Evolutionary conservation across 805 yeast genomes (phyloP), one percentile per base, ranked within the genome.

Genomic region (Suhomyces vadensis): DNA sequence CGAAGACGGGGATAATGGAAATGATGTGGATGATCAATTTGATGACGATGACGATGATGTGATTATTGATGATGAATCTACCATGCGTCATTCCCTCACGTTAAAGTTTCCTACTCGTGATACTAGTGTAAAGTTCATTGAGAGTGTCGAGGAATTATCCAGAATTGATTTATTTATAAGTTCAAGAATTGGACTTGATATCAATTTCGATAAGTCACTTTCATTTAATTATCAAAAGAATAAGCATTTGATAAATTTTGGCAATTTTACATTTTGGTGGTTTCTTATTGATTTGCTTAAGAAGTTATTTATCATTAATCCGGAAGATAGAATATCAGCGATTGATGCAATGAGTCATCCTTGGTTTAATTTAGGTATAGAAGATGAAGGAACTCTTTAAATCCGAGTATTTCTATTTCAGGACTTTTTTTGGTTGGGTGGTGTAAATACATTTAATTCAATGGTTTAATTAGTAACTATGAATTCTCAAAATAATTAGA

Each of bases 241-340:
- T 46, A 64, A 61, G 49, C 62, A 65, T 44, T 65, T 54, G 72
- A 82, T 65, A 61, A 72, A 62, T 47, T 72, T 72, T 55, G 85
- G 85, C 35, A 79, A 82, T 44, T 85, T 85, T 60, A 74, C 79
- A 36, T 89, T 89, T 63, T 91, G 97, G 97, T 85, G 79, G 71
- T 78, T 77, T 64, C 90, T 90, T 61, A 67, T 72, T 37, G 76
- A 72, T 46, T 56, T 72, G 39, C 54, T 71, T 21, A 56, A 58
- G 24, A 67, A 69, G 46, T 54, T 72, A 42, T 67, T 72, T 44
- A 63, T 69, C 25, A 63, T 72, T 5, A 61, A 69, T 41, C 76
- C 76, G 1, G 50, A 57, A 14, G 64, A 67, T 25, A 52, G 77
- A 40, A 54, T 72, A 39, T 62, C 67, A 2, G 76, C 76, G 6